Evolutionary conservation across 352 stramenopile species (phyloP).

Genomic region (Peronospora farinosa): DNA sequence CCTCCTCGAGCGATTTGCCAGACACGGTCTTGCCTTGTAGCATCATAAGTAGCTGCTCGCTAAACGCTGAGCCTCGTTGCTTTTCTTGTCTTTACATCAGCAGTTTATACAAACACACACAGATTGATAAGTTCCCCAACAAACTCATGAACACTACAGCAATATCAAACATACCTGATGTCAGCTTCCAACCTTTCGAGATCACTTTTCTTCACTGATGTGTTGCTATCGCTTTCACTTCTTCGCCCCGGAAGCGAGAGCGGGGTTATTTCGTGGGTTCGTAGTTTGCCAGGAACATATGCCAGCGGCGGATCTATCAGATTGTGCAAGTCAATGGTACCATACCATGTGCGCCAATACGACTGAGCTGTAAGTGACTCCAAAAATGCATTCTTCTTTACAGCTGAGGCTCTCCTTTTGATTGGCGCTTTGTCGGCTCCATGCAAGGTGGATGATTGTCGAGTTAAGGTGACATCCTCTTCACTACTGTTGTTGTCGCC

Average conservation of each 20-base stretch:
- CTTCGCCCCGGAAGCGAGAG: constrained; percentile 10
- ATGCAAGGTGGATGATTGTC: not conserved
- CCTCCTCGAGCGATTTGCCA: constrained; percentile 40
- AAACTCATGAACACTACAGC: not conserved
- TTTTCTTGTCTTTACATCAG: constrained; percentile 32
- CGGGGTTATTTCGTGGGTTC: constrained; percentile 8
- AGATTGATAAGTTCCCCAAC: not conserved
- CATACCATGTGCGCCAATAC: constrained; percentile 61
- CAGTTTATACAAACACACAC: not conserved
- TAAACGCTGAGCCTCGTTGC: constrained; percentile 36
- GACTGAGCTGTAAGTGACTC: constrained; percentile 38
- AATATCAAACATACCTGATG: constrained; percentile 34
- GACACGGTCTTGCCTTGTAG: constrained; percentile 54
- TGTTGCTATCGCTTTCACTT: not conserved
- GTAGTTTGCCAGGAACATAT: constrained; percentile 26
- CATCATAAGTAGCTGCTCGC: constrained; percentile 46
- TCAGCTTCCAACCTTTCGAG: constrained; percentile 38
- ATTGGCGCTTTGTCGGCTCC: constrained; percentile 10
- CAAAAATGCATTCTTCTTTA: constrained; percentile 42
- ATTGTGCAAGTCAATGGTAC: constrained; percentile 30
- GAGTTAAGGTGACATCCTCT: constrained; percentile 1
- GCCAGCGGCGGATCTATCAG: constrained; percentile 49
- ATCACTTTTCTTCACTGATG: constrained; percentile 9
- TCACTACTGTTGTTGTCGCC: constrained; percentile 5
- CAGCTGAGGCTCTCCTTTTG: constrained; percentile 11